Conservation (phyloP, 2,329 filamentous ascomycete species). For the Talaromyces sp. region DNA sequence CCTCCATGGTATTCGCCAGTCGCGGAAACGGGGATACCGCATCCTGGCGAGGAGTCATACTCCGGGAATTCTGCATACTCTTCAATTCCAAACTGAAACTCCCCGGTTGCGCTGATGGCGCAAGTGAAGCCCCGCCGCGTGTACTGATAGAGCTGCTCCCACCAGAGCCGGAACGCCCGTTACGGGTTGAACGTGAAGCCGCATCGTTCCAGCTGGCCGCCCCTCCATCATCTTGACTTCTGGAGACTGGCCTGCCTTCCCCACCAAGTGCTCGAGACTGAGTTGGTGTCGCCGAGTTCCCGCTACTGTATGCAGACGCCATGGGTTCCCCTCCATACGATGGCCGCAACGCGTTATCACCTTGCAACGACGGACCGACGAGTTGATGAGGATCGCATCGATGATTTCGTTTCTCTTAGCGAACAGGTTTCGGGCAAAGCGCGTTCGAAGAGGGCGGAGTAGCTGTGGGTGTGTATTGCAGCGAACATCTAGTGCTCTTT, state of each 20-base stretch:
- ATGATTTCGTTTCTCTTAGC: neutral
- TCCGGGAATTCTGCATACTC: slow-evolving; percentile 60
- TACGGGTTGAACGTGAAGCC: slow-evolving; percentile 28
- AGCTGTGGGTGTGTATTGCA: neutral
- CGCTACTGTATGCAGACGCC: slow-evolving; percentile 42
- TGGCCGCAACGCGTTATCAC: slow-evolving; percentile 27
- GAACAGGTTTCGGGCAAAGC: neutral
- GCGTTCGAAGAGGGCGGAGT: neutral
- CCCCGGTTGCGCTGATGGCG: slow-evolving; percentile 64
- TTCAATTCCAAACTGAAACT: slow-evolving; percentile 88
- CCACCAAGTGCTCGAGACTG: slow-evolving; percentile 34
- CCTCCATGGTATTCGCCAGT: slow-evolving; percentile 49
- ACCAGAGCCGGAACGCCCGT: slow-evolving; percentile 51
- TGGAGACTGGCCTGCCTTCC: slow-evolving; percentile 35
- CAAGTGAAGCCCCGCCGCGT: slow-evolving; percentile 61
- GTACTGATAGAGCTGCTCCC: slow-evolving; percentile 59
- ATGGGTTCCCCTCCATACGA: slow-evolving; percentile 34
- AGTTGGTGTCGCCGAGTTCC: slow-evolving; percentile 38
- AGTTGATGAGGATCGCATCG: slow-evolving; percentile 30
- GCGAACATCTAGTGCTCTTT: neutral
- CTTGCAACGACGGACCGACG: slow-evolving; percentile 25
- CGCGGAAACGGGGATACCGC: slow-evolving; percentile 51
- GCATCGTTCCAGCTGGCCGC: slow-evolving; percentile 35
- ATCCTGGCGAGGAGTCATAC: slow-evolving; percentile 55
- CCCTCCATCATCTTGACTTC: slow-evolving; percentile 33